A percentile compares a stretch with the other conserved stretches of the same genome.
Evolutionary conservation across 352 stramenopile genomes (phyloP).

Genomic region (Pythium biforme): DNA sequence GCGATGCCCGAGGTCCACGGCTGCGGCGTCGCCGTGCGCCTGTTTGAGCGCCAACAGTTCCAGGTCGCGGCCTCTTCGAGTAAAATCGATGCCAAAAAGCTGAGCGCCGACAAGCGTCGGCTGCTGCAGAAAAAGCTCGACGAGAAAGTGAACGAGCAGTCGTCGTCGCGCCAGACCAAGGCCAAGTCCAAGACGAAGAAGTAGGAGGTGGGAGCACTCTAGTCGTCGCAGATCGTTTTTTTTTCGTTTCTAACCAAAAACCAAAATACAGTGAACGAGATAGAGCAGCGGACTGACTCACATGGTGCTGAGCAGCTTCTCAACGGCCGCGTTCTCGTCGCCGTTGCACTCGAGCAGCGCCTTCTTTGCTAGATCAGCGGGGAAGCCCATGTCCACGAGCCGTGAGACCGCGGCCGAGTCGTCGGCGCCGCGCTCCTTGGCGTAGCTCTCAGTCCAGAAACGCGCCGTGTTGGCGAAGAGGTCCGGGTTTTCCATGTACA

Average conservation of each 20-base stretch:
- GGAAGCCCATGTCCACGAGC: conserved; percentile 88
- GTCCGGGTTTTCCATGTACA: conserved; percentile 92
- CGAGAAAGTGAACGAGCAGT: conserved; percentile 55
- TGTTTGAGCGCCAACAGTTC: conserved; percentile 57
- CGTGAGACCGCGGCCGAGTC: conserved; percentile 57
- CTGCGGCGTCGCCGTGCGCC: conserved; percentile 63
- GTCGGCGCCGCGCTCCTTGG: conserved; percentile 61
- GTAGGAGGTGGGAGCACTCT: not conserved
- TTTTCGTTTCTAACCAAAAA: not conserved
- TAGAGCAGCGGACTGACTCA: conserved; percentile 30
- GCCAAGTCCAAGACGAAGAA: conserved; percentile 50
- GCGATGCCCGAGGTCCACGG: conserved; percentile 73
- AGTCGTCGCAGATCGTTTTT: not conserved
- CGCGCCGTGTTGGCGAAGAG: conserved; percentile 94
- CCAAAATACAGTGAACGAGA: conserved; percentile 30
- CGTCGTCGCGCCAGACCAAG: conserved; percentile 44
- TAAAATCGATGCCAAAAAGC: conserved; percentile 32
- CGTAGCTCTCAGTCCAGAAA: conserved; percentile 97
- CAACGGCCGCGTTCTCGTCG: conserved; percentile 88
- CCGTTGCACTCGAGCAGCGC: conserved; percentile 67
- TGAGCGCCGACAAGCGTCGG: conserved; percentile 57
- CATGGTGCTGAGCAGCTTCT: conserved; percentile 74
- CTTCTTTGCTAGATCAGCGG: conserved; percentile 64
- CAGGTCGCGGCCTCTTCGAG: conserved; percentile 22
- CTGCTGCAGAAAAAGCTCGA: conserved; percentile 73